phyloP scores from a whole-genome alignment of 768 basidiomycete genomes.

The Podaxis carcinomalis region DNA sequence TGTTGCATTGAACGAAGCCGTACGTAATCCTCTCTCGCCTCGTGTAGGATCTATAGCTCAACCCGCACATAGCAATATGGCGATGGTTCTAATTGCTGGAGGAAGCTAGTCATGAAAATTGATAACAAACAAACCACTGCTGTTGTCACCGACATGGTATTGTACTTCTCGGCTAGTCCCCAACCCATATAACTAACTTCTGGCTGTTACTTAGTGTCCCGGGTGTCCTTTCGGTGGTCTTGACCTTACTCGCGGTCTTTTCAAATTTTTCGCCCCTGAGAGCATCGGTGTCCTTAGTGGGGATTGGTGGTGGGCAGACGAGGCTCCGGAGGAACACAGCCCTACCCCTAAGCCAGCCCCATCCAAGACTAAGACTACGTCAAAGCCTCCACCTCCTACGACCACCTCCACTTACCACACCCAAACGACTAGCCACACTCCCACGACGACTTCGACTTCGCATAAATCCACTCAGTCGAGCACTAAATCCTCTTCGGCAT shows the following conservation, averaged over 20 bases:
- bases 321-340: background rate
- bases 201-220: slow-evolving; percentile 43
- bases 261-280: slow-evolving; percentile 50
- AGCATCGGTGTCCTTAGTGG: slow-evolving; percentile 55
- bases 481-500: slow-evolving; percentile 10
- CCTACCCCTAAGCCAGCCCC: slow-evolving; percentile 10
- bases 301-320: slow-evolving; percentile 45
- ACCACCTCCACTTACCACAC: slow-evolving; percentile 8
- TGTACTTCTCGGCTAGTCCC: background rate
- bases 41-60: background rate
- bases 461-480: slow-evolving; percentile 7
- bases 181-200: background rate
- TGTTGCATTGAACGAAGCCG: slow-evolving; percentile 24
- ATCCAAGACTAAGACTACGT: slow-evolving; percentile 18
- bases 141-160: slow-evolving; percentile 60
- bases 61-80: slow-evolving; percentile 33
- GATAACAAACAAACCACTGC: slow-evolving; percentile 57
- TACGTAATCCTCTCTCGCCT: slow-evolving; percentile 5
- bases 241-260: slow-evolving; percentile 66
- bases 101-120: slow-evolving; percentile 55
- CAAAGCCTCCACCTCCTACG: slow-evolving; percentile 20
- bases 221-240: slow-evolving; percentile 62
- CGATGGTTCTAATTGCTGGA: slow-evolving; percentile 53
- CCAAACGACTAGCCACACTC: background rate
- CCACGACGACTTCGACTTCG: slow-evolving; percentile 7